These are phyloP conservation scores for Aspergillus piperis DNA, from an alignment of 2,329 filamentous ascomycete species.

Conservation along the genomic window DNA sequence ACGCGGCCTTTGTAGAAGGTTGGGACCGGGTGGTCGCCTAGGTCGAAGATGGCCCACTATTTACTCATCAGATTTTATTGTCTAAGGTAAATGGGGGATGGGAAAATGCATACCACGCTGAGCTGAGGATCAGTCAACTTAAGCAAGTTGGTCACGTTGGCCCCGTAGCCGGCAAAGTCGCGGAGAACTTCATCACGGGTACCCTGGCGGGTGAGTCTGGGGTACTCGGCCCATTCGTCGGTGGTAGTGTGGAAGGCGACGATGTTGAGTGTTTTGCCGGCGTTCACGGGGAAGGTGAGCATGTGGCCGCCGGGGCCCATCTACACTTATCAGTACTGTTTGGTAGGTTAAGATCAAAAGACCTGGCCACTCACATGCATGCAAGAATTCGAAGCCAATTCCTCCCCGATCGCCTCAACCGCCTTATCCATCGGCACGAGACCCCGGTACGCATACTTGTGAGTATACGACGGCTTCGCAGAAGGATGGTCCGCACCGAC, in stretches of 20 bases:
- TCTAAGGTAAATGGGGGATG: not conserved
- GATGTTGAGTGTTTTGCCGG: conserved; percentile 51
- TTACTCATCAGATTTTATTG: not conserved
- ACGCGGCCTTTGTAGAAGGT: conserved; percentile 38
- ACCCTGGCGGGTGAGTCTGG: conserved; percentile 22
- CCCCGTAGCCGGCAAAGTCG: conserved; percentile 26
- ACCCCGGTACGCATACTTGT: conserved; percentile 48
- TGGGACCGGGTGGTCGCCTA: conserved; percentile 40
- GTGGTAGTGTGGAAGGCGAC: conserved; percentile 42
- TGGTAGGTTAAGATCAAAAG: no score
- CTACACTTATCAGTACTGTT: not conserved
- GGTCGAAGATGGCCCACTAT: conserved; percentile 47
- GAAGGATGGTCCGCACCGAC: conserved; percentile 46
- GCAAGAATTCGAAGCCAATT: conserved; percentile 39
- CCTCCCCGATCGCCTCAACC: conserved; percentile 47
- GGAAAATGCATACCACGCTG: conserved; percentile 21
- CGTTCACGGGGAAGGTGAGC: conserved; percentile 52
- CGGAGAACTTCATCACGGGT: conserved; percentile 25
- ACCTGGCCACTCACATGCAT: conserved; percentile 30
- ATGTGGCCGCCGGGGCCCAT: conserved; percentile 49
- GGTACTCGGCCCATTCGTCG: conserved; percentile 28
- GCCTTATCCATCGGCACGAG: conserved; percentile 37
- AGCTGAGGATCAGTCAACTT: conserved; percentile 32
- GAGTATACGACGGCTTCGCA: conserved; percentile 50
- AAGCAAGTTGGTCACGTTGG: conserved; percentile 26